phyloP scores from a whole-genome alignment of 306 rosid species.

The Calophaca sinica region DNA sequence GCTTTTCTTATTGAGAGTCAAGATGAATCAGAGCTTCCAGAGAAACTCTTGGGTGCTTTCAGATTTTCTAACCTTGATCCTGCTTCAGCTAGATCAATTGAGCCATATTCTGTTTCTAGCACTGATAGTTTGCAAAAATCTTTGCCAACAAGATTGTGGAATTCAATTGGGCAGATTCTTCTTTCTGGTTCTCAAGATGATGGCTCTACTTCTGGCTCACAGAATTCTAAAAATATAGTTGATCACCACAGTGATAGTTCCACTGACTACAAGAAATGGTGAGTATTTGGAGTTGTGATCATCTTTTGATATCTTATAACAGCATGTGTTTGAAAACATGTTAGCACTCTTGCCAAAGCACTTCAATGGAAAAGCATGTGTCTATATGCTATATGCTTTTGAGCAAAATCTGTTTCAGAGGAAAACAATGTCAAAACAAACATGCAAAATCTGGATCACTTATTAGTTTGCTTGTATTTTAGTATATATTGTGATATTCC shows the following conservation, averaged over 20 bases:
- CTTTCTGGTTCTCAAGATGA: conserved; percentile 70
- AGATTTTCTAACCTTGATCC: conserved; percentile 80
- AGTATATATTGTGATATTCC: conserved; percentile 4
- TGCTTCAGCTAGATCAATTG: conserved; percentile 64
- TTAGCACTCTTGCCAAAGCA: too few relatives aligned
- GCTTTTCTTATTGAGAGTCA: conserved; percentile 90
- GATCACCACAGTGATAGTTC: neutral
- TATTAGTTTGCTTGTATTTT: conserved; percentile 9
- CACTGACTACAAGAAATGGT: too few relatives aligned
- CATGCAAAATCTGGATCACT: neutral
- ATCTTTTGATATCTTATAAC: too few relatives aligned
- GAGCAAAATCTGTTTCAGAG: too few relatives aligned
- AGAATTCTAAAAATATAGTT: conserved; percentile 44
- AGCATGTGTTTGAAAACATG: too few relatives aligned
- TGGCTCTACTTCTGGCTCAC: conserved; percentile 51
- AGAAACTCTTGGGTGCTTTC: conserved; percentile 74
- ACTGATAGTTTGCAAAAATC: conserved; percentile 55
- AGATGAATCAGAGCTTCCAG: conserved; percentile 82
- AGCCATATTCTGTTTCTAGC: conserved; percentile 48
- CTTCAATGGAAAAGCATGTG: too few relatives aligned
- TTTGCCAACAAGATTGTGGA: conserved; percentile 70
- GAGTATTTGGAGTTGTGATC: too few relatives aligned
- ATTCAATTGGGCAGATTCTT: conserved; percentile 76
- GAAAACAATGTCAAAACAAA: too few relatives aligned
- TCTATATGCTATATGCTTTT: too few relatives aligned